Conservation (phyloP, 371 early-diverging fungal species). For the Capniomyces stellatus region DNA sequence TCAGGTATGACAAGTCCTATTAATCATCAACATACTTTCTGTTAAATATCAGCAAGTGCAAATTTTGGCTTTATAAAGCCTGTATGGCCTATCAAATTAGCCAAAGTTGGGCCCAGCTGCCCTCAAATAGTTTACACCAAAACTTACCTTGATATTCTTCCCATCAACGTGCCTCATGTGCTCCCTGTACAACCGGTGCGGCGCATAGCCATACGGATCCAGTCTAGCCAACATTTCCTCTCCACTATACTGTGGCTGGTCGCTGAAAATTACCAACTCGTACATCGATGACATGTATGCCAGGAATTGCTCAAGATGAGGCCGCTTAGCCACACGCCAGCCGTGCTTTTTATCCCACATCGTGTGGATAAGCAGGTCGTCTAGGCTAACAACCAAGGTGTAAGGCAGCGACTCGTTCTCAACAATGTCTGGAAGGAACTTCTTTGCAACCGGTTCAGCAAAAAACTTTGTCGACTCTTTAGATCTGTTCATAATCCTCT, state of each 20-base stretch:
- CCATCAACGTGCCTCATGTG: constrained; percentile 68
- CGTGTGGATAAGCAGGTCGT: constrained; percentile 78
- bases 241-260: constrained; percentile 44
- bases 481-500: constrained; percentile 8
- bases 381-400: constrained; percentile 84
- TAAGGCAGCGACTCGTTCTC: constrained; percentile 50
- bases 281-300: constrained; percentile 73
- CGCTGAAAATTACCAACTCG: constrained; percentile 90
- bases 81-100: no score
- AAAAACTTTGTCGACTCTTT: constrained; percentile 13
- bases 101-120: no score
- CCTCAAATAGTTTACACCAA: no score
- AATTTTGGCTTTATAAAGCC: no score
- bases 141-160: constrained; percentile 38
- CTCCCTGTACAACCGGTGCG: constrained; percentile 78
- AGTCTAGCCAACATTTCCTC: constrained; percentile 66
- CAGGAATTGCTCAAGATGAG: constrained; percentile 87
- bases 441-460: constrained; percentile 52
- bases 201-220: constrained; percentile 67
- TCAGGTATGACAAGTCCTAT: constrained; percentile 71
- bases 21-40: constrained; percentile 2
- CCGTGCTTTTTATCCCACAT: constrained; percentile 74
- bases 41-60: constrained; percentile 2
- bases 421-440: constrained; percentile 51
- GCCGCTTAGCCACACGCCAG: constrained; percentile 89